A percentile compares a stretch with the other conserved stretches of the same genome.
These are phyloP conservation scores for Massariosphaeria phaeospora DNA, from an alignment of 495 filamentous ascomycete genomes.

Conservation along the genomic window DNA sequence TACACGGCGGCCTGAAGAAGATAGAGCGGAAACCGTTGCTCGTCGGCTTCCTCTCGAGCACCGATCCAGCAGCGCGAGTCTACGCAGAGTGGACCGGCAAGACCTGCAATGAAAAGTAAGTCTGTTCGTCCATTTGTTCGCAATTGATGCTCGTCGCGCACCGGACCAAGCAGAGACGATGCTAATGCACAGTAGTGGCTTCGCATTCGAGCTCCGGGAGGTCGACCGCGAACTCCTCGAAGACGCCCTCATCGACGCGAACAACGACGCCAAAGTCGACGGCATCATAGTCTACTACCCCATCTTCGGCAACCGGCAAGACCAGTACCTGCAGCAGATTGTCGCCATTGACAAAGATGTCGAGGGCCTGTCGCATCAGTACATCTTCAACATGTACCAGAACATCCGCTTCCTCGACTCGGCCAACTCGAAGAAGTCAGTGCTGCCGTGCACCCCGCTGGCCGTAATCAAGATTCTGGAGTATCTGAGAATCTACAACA, in stretches of 20 bases:
- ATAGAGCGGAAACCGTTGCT: slow-evolving; percentile 68
- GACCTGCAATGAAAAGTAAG: slow-evolving; percentile 91
- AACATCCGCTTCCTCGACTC: slow-evolving; percentile 92
- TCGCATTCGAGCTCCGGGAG: slow-evolving; percentile 75
- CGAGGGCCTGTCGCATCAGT: slow-evolving; percentile 86
- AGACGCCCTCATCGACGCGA: slow-evolving; percentile 76
- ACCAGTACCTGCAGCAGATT: slow-evolving; percentile 94
- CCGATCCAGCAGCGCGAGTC: slow-evolving; percentile 82
- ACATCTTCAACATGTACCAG: slow-evolving; percentile 99
- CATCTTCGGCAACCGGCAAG: slow-evolving; percentile 83
- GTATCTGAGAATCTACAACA: slow-evolving; percentile 91
- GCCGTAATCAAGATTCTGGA: slow-evolving; percentile 96
- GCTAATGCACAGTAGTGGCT: slow-evolving; percentile 57
- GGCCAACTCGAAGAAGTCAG: slow-evolving; percentile 72
- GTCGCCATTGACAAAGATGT: slow-evolving; percentile 87
- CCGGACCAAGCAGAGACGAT: neutral
- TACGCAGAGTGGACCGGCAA: slow-evolving; percentile 98
- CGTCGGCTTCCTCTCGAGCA: slow-evolving; percentile 86
- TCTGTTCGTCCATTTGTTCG: slow-evolving; percentile 28
- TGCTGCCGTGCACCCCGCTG: slow-evolving; percentile 91
- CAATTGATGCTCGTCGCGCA: neutral
- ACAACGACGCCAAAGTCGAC: slow-evolving; percentile 69
- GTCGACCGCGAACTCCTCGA: slow-evolving; percentile 83
- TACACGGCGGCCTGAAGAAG: slow-evolving; percentile 62
- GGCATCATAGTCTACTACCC: slow-evolving; percentile 99